These are phyloP conservation scores for Arachnopeziza araneosa DNA, from an alignment of 2,329 filamentous ascomycete genomes.

Conservation along the genomic window DNA sequence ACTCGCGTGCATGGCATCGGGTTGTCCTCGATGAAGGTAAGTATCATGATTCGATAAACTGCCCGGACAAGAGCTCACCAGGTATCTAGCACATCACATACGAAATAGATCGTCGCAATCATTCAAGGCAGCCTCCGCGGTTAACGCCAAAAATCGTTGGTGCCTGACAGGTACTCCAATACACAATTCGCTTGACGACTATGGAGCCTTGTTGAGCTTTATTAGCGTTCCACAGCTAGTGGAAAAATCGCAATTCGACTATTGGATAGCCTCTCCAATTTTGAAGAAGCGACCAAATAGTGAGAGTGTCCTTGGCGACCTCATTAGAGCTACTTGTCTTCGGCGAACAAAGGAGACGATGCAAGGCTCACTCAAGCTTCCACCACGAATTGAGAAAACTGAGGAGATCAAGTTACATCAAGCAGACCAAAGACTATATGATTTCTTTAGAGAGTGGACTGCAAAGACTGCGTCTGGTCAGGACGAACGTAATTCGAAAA, in stretches of 20 bases:
- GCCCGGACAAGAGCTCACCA: background rate
- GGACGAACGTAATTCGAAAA: too few relatives aligned
- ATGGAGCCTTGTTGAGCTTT: background rate
- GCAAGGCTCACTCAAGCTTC: too few relatives aligned
- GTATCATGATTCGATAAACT: background rate
- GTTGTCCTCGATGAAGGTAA: conserved; percentile 2
- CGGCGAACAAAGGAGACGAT: background rate
- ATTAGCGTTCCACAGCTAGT: background rate
- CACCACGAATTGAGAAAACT: too few relatives aligned
- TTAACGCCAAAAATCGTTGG: conserved; percentile 38
- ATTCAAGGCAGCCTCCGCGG: conserved; percentile 9
- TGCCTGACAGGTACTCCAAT: conserved; percentile 23
- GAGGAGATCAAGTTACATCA: too few relatives aligned
- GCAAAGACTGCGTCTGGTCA: too few relatives aligned
- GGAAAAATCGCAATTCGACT: background rate
- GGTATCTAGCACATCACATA: background rate
- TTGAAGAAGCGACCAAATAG: background rate
- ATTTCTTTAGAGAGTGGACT: too few relatives aligned
- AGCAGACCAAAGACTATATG: too few relatives aligned
- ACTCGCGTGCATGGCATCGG: background rate
- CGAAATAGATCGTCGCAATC: background rate
- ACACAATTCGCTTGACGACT: conserved; percentile 28
- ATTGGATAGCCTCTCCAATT: background rate
- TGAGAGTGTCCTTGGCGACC: background rate
- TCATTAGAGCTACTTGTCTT: background rate